Evolutionary conservation across 2,329 filamentous ascomycete species (phyloP), one percentile per base, ranked within the genome.

Genomic region (Pseudogymnoascus sp.): DNA sequence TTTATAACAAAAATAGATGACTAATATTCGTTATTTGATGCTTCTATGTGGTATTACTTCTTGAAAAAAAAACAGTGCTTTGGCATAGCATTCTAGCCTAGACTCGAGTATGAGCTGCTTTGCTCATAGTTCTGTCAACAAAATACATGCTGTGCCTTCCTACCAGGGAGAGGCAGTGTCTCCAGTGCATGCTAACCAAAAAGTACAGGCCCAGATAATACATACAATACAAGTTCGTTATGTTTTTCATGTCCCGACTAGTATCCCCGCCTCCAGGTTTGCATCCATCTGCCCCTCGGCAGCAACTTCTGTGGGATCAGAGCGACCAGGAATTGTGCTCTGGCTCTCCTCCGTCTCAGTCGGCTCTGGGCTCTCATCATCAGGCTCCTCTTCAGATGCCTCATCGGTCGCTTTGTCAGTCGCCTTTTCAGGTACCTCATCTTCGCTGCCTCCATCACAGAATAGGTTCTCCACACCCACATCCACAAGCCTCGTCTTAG

Each of bases 391-490:
- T 19, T 42, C 9, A 42, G 38, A 42, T n/a, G 8, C 26, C 57
- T 35, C 28, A 23, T 17, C n/a, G 15, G n/a, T 9, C 3, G 19
- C 21, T 23, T 74, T 70, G 0, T 40, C 62, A 33, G 68, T 66
- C 19, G 44, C 61, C 40, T 68, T 53, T 5, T 64, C 60, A 15
- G 42, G 64, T 11, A 53, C 21, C 61, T 74, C 69, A 36, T 63
- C 64, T 13, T 40, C 62, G 9, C 60, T 53, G 9, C 63, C 57
- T 17, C 42, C 61, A 15, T 40, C 61, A 64, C 50, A 57, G 28
- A 57, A 57, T 35, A 57, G 17, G 17, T 57, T 33, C 17, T 57
- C 50, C 6, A 57, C 28, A 8, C 50, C 50, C 28, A 57, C 28
- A 21, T 33, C 17, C 28, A 57, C 26, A 6, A 57, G 50, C 17